These are phyloP conservation scores for Hyparrhenia diplandra DNA, from an alignment of 176 grass and related monocot species.

Conservation along the genomic window DNA sequence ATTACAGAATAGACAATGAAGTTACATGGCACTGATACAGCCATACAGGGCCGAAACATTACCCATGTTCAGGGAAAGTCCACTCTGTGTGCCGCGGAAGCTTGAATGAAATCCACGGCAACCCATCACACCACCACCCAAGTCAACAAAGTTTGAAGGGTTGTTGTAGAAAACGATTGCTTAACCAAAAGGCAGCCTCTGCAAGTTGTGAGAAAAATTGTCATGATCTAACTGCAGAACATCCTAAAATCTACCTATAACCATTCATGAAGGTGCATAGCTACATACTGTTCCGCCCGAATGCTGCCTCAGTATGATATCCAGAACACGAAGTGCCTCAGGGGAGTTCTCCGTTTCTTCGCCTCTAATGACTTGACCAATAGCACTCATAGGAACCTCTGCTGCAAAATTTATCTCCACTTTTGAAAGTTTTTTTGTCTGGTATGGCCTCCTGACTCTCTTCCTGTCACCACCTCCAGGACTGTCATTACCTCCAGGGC, in stretches of 20 bases:
- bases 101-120: slow-evolving; percentile 88
- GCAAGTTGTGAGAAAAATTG: slow-evolving; percentile 8
- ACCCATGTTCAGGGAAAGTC: slow-evolving; percentile 78
- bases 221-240: background rate
- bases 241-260: background rate
- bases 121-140: slow-evolving; percentile 75
- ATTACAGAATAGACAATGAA: background rate
- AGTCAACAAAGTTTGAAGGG: slow-evolving; percentile 54
- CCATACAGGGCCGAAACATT: background rate
- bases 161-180: slow-evolving; percentile 74
- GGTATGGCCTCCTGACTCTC: slow-evolving; percentile 27
- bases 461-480: slow-evolving; percentile 54
- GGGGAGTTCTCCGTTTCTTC: slow-evolving; percentile 53
- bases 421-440: slow-evolving; percentile 47
- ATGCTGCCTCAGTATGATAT: slow-evolving; percentile 67
- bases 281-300: slow-evolving; percentile 51
- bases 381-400: slow-evolving; percentile 54
- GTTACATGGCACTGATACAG: background rate
- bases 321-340: slow-evolving; percentile 51
- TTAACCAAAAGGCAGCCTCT: slow-evolving; percentile 82
- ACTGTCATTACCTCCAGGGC: slow-evolving; percentile 34
- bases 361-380: slow-evolving; percentile 46
- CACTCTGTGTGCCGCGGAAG: slow-evolving; percentile 66
- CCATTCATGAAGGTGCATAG: slow-evolving; percentile 16
- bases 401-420: slow-evolving; percentile 44